A percentile compares a stretch with the other conserved stretches of the same genome.
Conservation (phyloP, 2,329 filamentous ascomycete genomes). For the Tolypocladium inflatum region DNA sequence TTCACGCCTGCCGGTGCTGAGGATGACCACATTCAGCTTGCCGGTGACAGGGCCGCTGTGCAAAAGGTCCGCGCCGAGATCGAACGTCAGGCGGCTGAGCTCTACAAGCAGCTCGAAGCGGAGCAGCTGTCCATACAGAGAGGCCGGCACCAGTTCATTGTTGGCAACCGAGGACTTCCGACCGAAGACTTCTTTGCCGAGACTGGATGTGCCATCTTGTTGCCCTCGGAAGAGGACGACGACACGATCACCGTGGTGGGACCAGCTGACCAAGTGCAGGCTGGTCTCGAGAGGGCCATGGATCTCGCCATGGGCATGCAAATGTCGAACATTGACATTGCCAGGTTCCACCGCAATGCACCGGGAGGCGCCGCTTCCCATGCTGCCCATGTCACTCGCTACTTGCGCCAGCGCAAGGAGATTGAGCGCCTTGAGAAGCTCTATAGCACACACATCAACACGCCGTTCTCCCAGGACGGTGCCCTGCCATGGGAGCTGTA, state of each 20-base stretch:
- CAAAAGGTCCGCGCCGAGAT: conserved; percentile 72
- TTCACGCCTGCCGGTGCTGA: conserved; percentile 60
- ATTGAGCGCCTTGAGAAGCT: conserved; percentile 72
- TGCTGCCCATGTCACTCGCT: conserved; percentile 78
- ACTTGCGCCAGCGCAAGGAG: conserved; percentile 72
- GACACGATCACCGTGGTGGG: conserved; percentile 82
- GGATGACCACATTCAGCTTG: conserved; percentile 73
- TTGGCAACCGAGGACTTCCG: conserved; percentile 71
- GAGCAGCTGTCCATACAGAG: conserved; percentile 76
- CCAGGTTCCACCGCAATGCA: conserved; percentile 66
- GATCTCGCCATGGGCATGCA: conserved; percentile 83
- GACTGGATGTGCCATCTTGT: conserved; percentile 81
- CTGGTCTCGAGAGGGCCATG: conserved; percentile 74
- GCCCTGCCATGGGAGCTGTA: conserved; percentile 81
- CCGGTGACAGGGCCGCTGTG: conserved; percentile 75
- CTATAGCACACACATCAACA: conserved; percentile 81
- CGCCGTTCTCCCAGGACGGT: conserved; percentile 59
- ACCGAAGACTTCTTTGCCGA: conserved; percentile 80
- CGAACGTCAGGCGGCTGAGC: conserved; percentile 66
- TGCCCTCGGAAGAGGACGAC: conserved; percentile 69
- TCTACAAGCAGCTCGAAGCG: conserved; percentile 66
- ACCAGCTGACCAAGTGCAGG: conserved; percentile 60
- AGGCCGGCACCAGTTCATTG: conserved; percentile 88
- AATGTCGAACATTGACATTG: conserved; percentile 73
- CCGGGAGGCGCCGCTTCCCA: conserved; percentile 66